phyloP scores from a whole-genome alignment of 352 stramenopile species.

The Pythium sp. region DNA sequence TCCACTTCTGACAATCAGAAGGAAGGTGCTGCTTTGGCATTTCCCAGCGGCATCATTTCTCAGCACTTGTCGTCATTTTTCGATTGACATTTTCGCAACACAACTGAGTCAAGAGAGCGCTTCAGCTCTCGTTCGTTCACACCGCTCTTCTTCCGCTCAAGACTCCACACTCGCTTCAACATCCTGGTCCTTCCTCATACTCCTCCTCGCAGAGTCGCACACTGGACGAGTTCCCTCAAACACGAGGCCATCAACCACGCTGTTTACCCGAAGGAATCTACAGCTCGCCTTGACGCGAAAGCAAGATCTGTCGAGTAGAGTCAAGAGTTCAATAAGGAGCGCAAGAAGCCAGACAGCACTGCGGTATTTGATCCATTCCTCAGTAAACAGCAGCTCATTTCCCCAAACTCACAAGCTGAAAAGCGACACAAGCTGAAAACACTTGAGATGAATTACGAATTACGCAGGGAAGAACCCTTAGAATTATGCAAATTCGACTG shows the following conservation, averaged over 20 bases:
- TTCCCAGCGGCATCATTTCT: not conserved
- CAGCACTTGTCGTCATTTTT: not conserved
- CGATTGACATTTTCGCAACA: not conserved
- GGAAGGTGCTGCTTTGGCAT: too few species aligned
- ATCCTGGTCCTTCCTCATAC: not conserved
- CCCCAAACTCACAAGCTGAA: not conserved
- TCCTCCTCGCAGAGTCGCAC: too few species aligned
- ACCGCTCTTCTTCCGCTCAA: not conserved
- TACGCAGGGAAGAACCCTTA: not conserved
- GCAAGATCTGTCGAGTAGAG: not conserved
- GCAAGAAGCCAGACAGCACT: not conserved
- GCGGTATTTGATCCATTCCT: not conserved
- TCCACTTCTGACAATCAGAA: too few species aligned
- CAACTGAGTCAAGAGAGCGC: not conserved
- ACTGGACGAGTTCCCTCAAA: too few species aligned
- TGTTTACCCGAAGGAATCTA: too few species aligned
- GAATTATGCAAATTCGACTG: not conserved
- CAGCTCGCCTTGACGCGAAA: too few species aligned
- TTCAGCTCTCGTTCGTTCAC: not conserved
- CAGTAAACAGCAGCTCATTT: not conserved
- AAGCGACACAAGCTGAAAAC: not conserved
- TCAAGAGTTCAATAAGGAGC: not conserved
- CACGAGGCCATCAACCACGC: too few species aligned
- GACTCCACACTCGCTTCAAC: not conserved
- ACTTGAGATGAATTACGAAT: not conserved